Conservation (phyloP, 2,329 filamentous ascomycete genomes). For the Sporothrix curviconia region DNA sequence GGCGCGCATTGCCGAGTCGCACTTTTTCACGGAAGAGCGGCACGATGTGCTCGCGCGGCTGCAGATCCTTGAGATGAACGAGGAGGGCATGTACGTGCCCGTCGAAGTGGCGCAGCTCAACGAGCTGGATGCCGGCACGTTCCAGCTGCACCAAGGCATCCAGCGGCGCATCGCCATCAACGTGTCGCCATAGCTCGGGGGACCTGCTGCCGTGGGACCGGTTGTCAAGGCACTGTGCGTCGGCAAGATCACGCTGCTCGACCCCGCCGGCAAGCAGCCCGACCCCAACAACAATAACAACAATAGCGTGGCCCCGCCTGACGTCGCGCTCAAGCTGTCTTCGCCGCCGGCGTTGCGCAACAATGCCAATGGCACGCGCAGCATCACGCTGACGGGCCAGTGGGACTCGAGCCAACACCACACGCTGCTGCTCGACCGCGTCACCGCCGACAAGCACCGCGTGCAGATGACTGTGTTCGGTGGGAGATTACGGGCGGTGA, state of each 20-base stretch:
- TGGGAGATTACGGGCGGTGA: slow-evolving; percentile 79
- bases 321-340: slow-evolving; percentile 71
- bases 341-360: slow-evolving; percentile 72
- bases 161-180: slow-evolving; percentile 83
- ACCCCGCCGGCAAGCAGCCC: slow-evolving; percentile 64
- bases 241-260: slow-evolving; percentile 74
- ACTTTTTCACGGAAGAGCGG: slow-evolving; percentile 88
- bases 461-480: slow-evolving; percentile 78
- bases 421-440: slow-evolving; percentile 86
- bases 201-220: slow-evolving; percentile 85
- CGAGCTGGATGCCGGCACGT: slow-evolving; percentile 80
- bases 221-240: slow-evolving; percentile 71
- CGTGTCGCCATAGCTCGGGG: slow-evolving; percentile 84
- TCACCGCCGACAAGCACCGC: slow-evolving; percentile 85
- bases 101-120: slow-evolving; percentile 86
- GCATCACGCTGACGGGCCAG: slow-evolving; percentile 79
- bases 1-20: slow-evolving; percentile 76
- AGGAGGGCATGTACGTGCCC: slow-evolving; percentile 82
- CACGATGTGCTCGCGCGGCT: slow-evolving; percentile 86
- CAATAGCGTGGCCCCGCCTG: slow-evolving; percentile 35
- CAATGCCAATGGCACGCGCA: slow-evolving; percentile 84
- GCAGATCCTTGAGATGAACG: slow-evolving; percentile 85
- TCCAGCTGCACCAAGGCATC: slow-evolving; percentile 90
- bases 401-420: slow-evolving; percentile 95
- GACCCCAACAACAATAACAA: background rate